phyloP scores from a whole-genome alignment of 495 filamentous ascomycete genomes.

The Aspergillus heteromorphus region DNA sequence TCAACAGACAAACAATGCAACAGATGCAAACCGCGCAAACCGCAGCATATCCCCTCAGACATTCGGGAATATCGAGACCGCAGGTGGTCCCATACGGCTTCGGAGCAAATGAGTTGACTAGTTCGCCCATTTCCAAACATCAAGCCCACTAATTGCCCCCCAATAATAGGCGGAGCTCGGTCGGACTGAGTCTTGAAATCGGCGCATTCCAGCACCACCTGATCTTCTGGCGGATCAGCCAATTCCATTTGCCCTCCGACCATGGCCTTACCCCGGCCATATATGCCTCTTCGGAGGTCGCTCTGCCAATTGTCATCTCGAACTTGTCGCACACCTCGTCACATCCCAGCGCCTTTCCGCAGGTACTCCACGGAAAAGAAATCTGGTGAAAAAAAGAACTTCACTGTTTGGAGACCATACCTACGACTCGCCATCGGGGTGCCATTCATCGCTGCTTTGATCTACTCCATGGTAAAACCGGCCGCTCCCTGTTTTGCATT shows the following conservation, averaged over 20 bases:
- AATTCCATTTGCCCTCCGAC: slow-evolving; percentile 11
- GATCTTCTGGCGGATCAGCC: slow-evolving; percentile 12
- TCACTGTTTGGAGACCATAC: slow-evolving; percentile 48
- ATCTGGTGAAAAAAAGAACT: slow-evolving; percentile 21
- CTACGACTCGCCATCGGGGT: slow-evolving; percentile 55
- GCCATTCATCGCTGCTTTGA: slow-evolving; percentile 55
- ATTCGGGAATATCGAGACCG: slow-evolving; percentile 6
- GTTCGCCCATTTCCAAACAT: background rate
- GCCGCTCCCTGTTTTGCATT: background rate
- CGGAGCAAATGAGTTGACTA: background rate
- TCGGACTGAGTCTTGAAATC: background rate
- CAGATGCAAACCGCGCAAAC: slow-evolving; percentile 28
- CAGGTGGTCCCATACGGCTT: slow-evolving; percentile 17
- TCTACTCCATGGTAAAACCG: slow-evolving; percentile 60
- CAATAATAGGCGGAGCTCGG: background rate
- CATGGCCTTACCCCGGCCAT: slow-evolving; percentile 33
- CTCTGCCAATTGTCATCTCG: slow-evolving; percentile 24
- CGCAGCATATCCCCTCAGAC: background rate
- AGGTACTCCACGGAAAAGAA: slow-evolving; percentile 28
- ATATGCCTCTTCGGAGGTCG: slow-evolving; percentile 37
- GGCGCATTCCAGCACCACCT: slow-evolving; percentile 15
- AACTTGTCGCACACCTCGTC: slow-evolving; percentile 19
- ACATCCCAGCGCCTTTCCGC: slow-evolving; percentile 20
- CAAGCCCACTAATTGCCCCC: background rate
- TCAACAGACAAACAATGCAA: background rate